Conservation (phyloP, 768 basidiomycete genomes). For the Lactarius indigo region DNA sequence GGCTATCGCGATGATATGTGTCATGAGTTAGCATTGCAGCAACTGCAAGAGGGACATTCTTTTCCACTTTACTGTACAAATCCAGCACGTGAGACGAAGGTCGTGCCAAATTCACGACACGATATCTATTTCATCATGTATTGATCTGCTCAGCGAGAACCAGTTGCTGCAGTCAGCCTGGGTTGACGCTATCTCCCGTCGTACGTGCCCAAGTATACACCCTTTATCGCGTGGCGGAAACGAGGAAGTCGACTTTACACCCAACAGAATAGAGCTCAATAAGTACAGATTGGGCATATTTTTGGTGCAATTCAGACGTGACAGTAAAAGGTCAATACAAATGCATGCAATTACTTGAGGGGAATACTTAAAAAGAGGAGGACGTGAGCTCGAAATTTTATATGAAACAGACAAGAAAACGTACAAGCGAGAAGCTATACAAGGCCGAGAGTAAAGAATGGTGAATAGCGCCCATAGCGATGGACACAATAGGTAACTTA, state of each 20-base stretch:
- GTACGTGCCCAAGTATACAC: not conserved
- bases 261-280: not conserved
- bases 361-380: conserved; percentile 59
- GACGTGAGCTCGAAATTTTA: conserved; percentile 19
- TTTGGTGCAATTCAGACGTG: conserved; percentile 27
- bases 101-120: not conserved
- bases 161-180: not conserved
- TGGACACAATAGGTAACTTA: conserved; percentile 39
- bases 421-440: conserved; percentile 70
- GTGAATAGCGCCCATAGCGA: conserved; percentile 8
- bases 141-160: not conserved
- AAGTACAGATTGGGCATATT: conserved; percentile 34
- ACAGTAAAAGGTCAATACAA: conserved; percentile 31
- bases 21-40: not conserved
- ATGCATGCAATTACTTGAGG: conserved; percentile 73
- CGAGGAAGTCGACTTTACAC: not conserved
- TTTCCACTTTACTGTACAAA: not conserved
- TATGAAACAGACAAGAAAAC: conserved; percentile 30
- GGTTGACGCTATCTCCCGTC: not conserved
- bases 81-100: not conserved
- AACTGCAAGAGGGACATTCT: not conserved
- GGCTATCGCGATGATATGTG: not conserved
- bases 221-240: not conserved
- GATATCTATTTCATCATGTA: not conserved
- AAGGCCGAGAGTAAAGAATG: conserved; percentile 7